A percentile compares a stretch with the other conserved stretches of the same genome.
phyloP scores from a whole-genome alignment of 208 protist species.

The Wallacemonas rigidus region DNA sequence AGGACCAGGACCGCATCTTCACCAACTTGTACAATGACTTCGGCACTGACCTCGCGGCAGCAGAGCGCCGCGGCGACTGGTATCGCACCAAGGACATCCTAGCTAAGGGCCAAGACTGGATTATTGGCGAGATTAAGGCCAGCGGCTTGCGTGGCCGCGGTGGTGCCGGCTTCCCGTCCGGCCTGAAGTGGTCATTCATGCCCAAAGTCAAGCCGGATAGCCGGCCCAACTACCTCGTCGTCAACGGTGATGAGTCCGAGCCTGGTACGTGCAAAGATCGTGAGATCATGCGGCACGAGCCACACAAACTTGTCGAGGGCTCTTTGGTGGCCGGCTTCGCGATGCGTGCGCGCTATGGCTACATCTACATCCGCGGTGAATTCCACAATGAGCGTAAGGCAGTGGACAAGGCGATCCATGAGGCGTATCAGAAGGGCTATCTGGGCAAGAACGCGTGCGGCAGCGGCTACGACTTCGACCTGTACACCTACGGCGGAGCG shows the following conservation, averaged over 20 bases:
- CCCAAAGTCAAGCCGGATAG: slow-evolving; percentile 92
- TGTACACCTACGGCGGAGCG: slow-evolving; percentile 97
- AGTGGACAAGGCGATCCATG: slow-evolving; percentile 95
- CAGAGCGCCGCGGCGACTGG: slow-evolving; percentile 97
- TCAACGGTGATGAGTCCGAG: slow-evolving; percentile 99
- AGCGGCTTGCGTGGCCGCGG: slow-evolving; percentile 97
- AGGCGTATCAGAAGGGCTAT: slow-evolving; percentile 96
- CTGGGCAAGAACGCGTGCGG: slow-evolving; percentile 98
- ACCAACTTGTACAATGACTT: slow-evolving; percentile 98
- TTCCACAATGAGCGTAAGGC: slow-evolving; percentile 96
- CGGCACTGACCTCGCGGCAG: slow-evolving; percentile 91
- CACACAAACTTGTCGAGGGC: slow-evolving; percentile 99
- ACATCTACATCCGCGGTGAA: slow-evolving; percentile 99
- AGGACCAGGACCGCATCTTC: slow-evolving; percentile 98
- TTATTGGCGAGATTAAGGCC: slow-evolving; percentile 97
- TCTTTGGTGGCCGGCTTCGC: slow-evolving; percentile 97
- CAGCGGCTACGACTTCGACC: slow-evolving; percentile 98
- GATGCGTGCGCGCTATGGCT: slow-evolving; percentile 96
- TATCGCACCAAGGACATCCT: slow-evolving; percentile 98
- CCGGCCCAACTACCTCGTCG: slow-evolving; percentile 97
- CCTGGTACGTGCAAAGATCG: slow-evolving; percentile 99
- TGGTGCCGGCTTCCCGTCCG: slow-evolving; percentile 98
- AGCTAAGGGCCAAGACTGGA: slow-evolving; percentile 96
- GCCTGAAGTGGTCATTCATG: slow-evolving; percentile 99
- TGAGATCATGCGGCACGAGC: slow-evolving; percentile 99